These are phyloP conservation scores for Eragrostis nindensis DNA, from an alignment of 176 grass and related monocot species.

Conservation along the genomic window DNA sequence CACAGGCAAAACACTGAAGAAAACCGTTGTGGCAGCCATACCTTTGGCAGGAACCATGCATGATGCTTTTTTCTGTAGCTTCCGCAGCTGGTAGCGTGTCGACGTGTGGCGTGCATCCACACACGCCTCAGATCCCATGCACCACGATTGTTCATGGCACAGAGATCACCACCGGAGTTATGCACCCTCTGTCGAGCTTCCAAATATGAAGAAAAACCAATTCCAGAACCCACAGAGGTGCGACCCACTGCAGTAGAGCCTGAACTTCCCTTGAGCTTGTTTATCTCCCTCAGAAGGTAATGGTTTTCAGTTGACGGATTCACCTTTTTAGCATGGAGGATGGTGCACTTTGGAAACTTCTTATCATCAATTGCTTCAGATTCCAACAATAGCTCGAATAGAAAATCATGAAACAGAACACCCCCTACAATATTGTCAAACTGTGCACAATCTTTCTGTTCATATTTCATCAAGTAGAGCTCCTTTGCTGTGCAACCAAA, in stretches of 20 bases:
- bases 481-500: constrained; percentile 16
- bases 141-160: not conserved
- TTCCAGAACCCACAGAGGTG: constrained; percentile 7
- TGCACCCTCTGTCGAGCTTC: constrained; percentile 3
- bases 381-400: not conserved
- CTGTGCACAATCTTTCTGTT: not conserved
- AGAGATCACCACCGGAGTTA: not conserved
- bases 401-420: not conserved
- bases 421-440: not conserved
- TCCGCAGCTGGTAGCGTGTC: too few species aligned
- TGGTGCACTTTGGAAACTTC: not conserved
- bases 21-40: too few species aligned
- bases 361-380: not conserved
- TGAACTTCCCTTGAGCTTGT: not conserved
- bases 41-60: too few species aligned
- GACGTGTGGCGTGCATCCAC: too few species aligned
- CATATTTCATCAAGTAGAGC: constrained; percentile 12
- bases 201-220: constrained; percentile 22
- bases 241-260: constrained; percentile 2
- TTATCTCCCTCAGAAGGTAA: not conserved
- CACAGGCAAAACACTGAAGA: too few species aligned
- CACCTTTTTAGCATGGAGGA: not conserved
- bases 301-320: not conserved
- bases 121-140: not conserved
- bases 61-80: too few species aligned